Base-by-base conservation (phyloP, 2,329 filamentous ascomycete genomes). In the Phialophora verrucosa region DNA sequence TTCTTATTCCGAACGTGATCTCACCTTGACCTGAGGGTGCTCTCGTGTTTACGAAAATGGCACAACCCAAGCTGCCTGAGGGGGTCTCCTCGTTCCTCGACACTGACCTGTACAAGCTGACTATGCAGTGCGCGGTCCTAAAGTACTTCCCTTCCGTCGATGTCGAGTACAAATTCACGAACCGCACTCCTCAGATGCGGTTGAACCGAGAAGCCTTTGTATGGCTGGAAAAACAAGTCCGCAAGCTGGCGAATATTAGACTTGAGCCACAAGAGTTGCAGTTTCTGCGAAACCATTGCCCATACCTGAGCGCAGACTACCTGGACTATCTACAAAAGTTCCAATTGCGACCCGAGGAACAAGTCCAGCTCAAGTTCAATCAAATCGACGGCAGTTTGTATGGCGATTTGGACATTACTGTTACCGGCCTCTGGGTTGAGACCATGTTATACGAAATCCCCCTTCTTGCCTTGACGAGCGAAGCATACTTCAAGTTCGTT, bases 361-460 rank as follows among this genome's bases (percentile, higher is more conserved):
- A 99, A 75, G 86, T 98, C 51, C 83, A 84, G 20, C 82, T 92
- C 12, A 87, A 84, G 0, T 97, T 96, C 66, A 74, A 75, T 0
- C 81, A 84, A 0, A 82, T 91, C 72, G 88, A 90, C 57, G 82
- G 87, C 2, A 88, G 60, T 25, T 3, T 90, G 65, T 73, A 90
- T 51, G 95, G 95, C 51, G 90, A 93, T 66, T 81, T 97, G 58
- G 83, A 90, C 72, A 88, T 98, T 70, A 82, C 87, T 49, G 90
- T 96, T 69, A 88, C 88, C 72, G 95, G 95, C 10, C 83, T 88
- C 62, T 99, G 95, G 95, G 86, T 92, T 8, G 93, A 97, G 72
- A 98, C 95, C 0, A 99, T 99, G 65, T 86, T 99, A 27, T 99
- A 99, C 80, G 95, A 99, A 80, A 97, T 99, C 65, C 95, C 95